Conservation (phyloP, 192 early-diverging fungal species). For the Umbelopsis ramanniana region DNA sequence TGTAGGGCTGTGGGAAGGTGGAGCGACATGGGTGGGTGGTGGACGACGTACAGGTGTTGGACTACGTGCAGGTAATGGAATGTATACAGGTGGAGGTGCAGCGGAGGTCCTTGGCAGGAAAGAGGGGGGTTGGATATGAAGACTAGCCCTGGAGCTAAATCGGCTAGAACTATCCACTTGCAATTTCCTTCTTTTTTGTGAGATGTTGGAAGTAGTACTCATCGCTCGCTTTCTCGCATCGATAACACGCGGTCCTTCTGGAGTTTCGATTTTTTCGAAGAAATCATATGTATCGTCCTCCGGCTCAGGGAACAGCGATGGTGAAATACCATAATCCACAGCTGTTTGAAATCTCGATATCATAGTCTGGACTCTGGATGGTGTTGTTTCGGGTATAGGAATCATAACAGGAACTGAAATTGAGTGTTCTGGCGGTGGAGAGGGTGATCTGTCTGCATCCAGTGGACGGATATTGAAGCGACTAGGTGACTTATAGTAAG, state of each 20-base stretch:
- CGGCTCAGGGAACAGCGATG: background rate
- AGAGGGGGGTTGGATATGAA: slow-evolving; percentile 2
- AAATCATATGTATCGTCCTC: slow-evolving; percentile 5
- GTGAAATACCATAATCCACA: slow-evolving; percentile 18
- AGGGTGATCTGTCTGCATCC: background rate
- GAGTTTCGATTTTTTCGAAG: slow-evolving; percentile 8
- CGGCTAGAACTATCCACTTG: background rate
- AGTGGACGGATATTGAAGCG: background rate
- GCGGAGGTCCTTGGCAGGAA: too few relatives aligned
- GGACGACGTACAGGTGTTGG: slow-evolving; percentile 1
- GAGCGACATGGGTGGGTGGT: background rate
- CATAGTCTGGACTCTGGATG: slow-evolving; percentile 9
- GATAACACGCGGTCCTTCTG: slow-evolving; percentile 11
- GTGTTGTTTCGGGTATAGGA: slow-evolving; percentile 21
- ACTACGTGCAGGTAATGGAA: background rate
- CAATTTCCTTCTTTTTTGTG: background rate
- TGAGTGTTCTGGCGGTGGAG: slow-evolving; percentile 6
- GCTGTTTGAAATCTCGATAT: slow-evolving; percentile 20
- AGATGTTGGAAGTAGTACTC: background rate
- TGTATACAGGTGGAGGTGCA: too few relatives aligned
- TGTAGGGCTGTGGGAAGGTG: background rate
- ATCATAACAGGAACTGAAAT: slow-evolving; percentile 13
- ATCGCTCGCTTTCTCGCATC: background rate
- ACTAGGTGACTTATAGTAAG: slow-evolving; percentile 7
- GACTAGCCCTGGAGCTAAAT: background rate